Base-by-base conservation (phyloP, 257 asterid species). In the Fraxinus americana region DNA sequence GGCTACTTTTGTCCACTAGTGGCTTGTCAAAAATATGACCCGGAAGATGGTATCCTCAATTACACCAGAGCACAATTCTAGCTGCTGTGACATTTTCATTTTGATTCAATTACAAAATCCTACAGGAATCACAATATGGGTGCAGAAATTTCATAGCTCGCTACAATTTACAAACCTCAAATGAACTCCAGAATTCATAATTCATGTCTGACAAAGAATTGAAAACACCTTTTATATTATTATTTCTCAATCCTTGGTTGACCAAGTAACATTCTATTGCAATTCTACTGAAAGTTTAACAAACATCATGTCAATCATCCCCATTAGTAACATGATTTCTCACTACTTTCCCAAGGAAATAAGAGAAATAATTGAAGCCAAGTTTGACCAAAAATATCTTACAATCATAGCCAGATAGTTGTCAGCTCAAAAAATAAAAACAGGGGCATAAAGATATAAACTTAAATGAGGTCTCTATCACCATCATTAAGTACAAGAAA, bases 331-430 rank as follows among this genome's bases (percentile, higher is more conserved):
- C 41, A 67, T 27, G 70, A 25, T 67, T 72, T 54, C 57, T 5
- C 16, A 57, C 16, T 30, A 57, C 43, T 73, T 74, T 5, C 65
- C 41, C 76, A 48, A 45, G 69, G 38, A 74, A 80, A 50, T 39
- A 36, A 74, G 12, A 41, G 69, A 29, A 71, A 66, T 67, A 52
- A 63, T 81, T 69, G 71, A 38, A 32, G 14, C 21, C 54, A 68
- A 43, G 52, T 66, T 74, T 73, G 36, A 72, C 70, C 43, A 54
- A 63, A 66, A 70, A 29, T n/a, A 48, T 45, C 77, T 70, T 67
- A 34, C 73, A 25, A 36, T 65, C 57, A 70, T 21, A 59, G 67
- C n/a, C 48, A 79, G 25, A 73, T 67, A 70, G 17, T 41, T 4
- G n/a, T 21, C 17, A 19, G 52, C 61, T 65, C 67, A n/a, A 83